These are phyloP conservation scores for Capsicum baccatum DNA, from an alignment of 257 asterid species.

Conservation along the genomic window DNA sequence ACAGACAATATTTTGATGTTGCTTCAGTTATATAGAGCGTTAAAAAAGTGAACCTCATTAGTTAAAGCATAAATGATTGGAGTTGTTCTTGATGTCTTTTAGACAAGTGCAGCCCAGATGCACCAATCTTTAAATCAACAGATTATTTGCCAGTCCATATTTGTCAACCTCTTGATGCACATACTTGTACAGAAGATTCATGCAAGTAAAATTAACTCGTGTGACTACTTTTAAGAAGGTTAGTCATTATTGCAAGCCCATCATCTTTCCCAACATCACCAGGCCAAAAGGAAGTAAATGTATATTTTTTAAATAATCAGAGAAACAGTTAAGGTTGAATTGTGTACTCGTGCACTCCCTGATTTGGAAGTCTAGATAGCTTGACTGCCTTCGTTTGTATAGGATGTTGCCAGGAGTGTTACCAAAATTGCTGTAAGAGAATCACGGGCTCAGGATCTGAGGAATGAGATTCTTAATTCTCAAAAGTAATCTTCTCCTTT, in stretches of 20 bases:
- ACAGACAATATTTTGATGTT: background rate
- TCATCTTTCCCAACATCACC: background rate
- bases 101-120: background rate
- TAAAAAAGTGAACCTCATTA: background rate
- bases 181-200: background rate
- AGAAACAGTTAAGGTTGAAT: background rate
- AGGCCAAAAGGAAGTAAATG: background rate
- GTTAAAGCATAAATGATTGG: background rate
- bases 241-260: background rate
- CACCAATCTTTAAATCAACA: background rate
- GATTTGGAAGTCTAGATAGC: background rate
- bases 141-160: conserved; percentile 1
- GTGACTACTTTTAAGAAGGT: background rate
- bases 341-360: background rate
- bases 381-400: conserved; percentile 35
- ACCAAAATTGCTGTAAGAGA: conserved; percentile 82
- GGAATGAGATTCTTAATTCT: conserved; percentile 94
- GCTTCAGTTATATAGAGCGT: background rate
- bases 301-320: background rate
- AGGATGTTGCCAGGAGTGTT: conserved; percentile 94
- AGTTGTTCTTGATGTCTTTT: conserved; percentile 7
- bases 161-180: conserved; percentile 20
- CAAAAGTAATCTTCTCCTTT: conserved; percentile 67
- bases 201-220: background rate
- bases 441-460: conserved; percentile 87